These are phyloP conservation scores for Penicillium sp. DNA, from an alignment of 2,329 filamentous ascomycete species.

Conservation along the genomic window DNA sequence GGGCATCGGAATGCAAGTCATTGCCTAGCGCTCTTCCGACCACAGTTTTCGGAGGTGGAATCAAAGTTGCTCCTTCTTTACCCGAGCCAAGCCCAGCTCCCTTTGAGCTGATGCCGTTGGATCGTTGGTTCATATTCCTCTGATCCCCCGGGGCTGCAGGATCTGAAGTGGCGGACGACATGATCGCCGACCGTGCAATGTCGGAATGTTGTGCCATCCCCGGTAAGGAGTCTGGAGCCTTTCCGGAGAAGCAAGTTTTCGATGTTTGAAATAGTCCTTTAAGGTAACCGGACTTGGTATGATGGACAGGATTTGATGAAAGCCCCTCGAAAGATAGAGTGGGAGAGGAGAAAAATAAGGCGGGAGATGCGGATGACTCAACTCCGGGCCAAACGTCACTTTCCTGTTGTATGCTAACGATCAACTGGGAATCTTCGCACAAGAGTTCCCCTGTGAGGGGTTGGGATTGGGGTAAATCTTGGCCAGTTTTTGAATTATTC, in stretches of 20 bases:
- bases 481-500: neutral
- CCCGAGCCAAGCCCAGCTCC: slow-evolving; percentile 25
- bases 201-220: slow-evolving; percentile 49
- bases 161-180: slow-evolving; percentile 39
- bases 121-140: slow-evolving; percentile 19
- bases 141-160: slow-evolving; percentile 17
- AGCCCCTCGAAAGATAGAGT: slow-evolving; percentile 1
- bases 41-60: slow-evolving; percentile 41
- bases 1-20: slow-evolving; percentile 41
- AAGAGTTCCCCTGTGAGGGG: neutral
- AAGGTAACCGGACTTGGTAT: neutral
- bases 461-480: neutral
- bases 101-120: slow-evolving; percentile 20
- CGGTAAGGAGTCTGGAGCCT: slow-evolving; percentile 11
- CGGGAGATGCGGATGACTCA: slow-evolving; percentile 22
- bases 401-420: neutral
- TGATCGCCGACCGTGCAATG: slow-evolving; percentile 53
- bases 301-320: slow-evolving; percentile 9
- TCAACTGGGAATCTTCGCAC: neutral
- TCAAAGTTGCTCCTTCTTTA: slow-evolving; percentile 31
- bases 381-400: slow-evolving; percentile 14
- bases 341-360: slow-evolving; percentile 16
- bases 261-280: neutral
- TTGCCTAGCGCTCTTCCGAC: slow-evolving; percentile 45
- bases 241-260: slow-evolving; percentile 2